Evolutionary conservation across 2,329 filamentous ascomycete species (phyloP).

Genomic region (Colletotrichum agaves): DNA sequence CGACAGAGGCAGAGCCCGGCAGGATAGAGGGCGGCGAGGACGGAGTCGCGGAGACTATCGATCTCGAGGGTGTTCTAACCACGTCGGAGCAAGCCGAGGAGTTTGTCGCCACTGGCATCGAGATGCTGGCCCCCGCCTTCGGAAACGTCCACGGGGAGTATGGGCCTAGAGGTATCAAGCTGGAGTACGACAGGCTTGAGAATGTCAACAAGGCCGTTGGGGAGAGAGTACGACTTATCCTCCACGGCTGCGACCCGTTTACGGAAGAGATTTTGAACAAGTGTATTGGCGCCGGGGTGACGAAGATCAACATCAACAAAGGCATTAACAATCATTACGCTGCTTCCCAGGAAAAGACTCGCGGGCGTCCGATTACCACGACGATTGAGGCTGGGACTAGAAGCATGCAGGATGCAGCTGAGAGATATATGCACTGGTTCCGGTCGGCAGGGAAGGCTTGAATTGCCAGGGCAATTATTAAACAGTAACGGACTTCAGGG

Average conservation of each 20-base stretch:
- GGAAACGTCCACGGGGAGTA: constrained; percentile 83
- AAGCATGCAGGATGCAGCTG: neutral
- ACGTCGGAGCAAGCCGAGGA: constrained; percentile 76
- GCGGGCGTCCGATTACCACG: constrained; percentile 56
- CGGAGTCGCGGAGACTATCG: constrained; percentile 69
- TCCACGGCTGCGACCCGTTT: constrained; percentile 69
- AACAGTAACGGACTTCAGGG: too few relatives aligned
- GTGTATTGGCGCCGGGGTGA: constrained; percentile 62
- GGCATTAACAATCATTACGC: constrained; percentile 60
- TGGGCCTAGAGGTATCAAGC: constrained; percentile 68
- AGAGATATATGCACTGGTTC: neutral
- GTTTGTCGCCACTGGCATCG: constrained; percentile 77
- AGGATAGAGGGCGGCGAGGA: constrained; percentile 74
- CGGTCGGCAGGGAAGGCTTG: neutral
- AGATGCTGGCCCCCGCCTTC: constrained; percentile 80
- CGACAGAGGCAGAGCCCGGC: constrained; percentile 76
- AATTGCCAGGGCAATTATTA: too few relatives aligned
- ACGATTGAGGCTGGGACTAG: constrained; percentile 51
- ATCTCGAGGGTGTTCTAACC: constrained; percentile 65
- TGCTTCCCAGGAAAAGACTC: constrained; percentile 56
- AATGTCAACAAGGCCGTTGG: constrained; percentile 7
- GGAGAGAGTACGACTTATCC: constrained; percentile 46
- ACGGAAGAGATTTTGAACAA: constrained; percentile 57
- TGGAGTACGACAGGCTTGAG: constrained; percentile 62
- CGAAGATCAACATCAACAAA: constrained; percentile 69